Percentiles rank a stretch among this genome's conserved stretches.
phyloP scores from a whole-genome alignment of 495 filamentous ascomycete species.

The Xylaria bambusicola region DNA sequence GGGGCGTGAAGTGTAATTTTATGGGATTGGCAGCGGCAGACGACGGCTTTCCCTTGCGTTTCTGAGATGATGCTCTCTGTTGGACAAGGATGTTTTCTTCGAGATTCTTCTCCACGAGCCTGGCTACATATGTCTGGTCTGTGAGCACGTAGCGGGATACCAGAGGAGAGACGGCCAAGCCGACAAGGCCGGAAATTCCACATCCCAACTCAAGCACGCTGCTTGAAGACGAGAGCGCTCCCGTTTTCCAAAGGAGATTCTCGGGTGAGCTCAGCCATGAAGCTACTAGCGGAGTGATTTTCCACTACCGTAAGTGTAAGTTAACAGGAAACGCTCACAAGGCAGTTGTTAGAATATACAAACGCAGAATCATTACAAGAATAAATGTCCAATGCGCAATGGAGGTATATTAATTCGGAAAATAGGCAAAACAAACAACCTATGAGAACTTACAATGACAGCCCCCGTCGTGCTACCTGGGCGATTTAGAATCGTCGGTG shows the following conservation, averaged over 20 bases:
- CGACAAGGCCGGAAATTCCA: slow-evolving; percentile 78
- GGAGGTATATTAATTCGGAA: too few relatives aligned
- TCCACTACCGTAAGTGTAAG: slow-evolving; percentile 70
- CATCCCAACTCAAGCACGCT: slow-evolving; percentile 81
- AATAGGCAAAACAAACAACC: neutral
- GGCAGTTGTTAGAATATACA: too few relatives aligned
- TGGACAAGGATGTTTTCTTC: slow-evolving; percentile 52
- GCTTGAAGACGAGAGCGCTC: slow-evolving; percentile 57
- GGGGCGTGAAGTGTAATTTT: slow-evolving; percentile 49
- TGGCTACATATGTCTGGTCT: slow-evolving; percentile 83
- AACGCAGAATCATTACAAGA: too few relatives aligned
- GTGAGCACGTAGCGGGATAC: slow-evolving; percentile 75
- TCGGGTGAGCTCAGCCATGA: slow-evolving; percentile 69
- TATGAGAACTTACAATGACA: slow-evolving; percentile 36
- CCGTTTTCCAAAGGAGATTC: slow-evolving; percentile 64
- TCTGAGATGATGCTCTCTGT: slow-evolving; percentile 18
- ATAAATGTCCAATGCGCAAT: too few relatives aligned
- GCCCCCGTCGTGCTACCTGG: slow-evolving; percentile 88
- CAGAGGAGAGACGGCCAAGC: slow-evolving; percentile 60
- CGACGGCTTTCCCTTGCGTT: slow-evolving; percentile 26
- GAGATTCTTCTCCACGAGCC: slow-evolving; percentile 74
- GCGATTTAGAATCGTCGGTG: slow-evolving; percentile 75
- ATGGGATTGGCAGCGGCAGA: slow-evolving; percentile 12
- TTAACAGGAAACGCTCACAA: slow-evolving; percentile 32
- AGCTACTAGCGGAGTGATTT: slow-evolving; percentile 83